phyloP scores from a whole-genome alignment of 140 eudicot genomes.

The Bidens hawaiensis region DNA sequence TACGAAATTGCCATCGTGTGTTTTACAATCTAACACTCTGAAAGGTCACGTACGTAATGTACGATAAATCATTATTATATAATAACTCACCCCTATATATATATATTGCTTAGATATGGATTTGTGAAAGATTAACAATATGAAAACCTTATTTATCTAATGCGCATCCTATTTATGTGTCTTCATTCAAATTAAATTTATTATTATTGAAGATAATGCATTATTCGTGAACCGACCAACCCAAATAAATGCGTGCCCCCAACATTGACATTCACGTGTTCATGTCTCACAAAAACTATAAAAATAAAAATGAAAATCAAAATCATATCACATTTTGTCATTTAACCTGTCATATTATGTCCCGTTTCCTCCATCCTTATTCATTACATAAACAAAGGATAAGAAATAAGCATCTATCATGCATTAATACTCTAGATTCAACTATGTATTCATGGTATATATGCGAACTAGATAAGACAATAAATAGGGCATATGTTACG shows the following conservation, averaged over 20 bases:
- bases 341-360: conserved; percentile 7
- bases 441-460: not conserved
- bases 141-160: not conserved
- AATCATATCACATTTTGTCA: conserved; percentile 2
- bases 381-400: not conserved
- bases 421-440: not conserved
- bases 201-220: too few species aligned
- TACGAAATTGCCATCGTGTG: too few species aligned
- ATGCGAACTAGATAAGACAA: not conserved
- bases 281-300: conserved; percentile 28
- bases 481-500: not conserved
- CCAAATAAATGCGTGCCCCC: conserved; percentile 38
- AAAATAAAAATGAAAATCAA: not conserved
- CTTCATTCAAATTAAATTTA: conserved; percentile 8
- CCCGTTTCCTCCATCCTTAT: not conserved
- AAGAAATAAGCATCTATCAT: not conserved
- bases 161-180: not conserved
- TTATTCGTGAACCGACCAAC: conserved; percentile 29
- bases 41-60: too few species aligned
- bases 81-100: too few species aligned
- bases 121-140: not conserved
- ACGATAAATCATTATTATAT: too few species aligned
- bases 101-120: too few species aligned
- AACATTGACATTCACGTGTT: conserved; percentile 48
- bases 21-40: too few species aligned